phyloP scores from a whole-genome alignment of 495 filamentous ascomycete species.

The Thozetella sp. region DNA sequence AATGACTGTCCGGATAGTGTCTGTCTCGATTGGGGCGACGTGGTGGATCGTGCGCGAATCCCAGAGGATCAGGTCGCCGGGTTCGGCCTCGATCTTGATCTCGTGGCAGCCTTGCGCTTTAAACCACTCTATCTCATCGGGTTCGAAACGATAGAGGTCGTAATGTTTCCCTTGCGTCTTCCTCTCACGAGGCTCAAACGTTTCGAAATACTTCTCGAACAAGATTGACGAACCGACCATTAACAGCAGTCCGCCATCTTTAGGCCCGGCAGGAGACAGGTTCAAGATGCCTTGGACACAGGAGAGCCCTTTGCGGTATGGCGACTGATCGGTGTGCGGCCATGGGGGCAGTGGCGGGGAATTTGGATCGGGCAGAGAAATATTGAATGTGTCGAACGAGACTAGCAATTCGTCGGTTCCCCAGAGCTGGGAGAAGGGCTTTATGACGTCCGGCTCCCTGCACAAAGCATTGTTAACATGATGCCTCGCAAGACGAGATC shows the following conservation, averaged over 20 bases:
- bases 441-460: constrained; percentile 39
- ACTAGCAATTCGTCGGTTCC: constrained; percentile 42
- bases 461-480: too few species aligned
- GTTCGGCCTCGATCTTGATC: constrained; percentile 41
- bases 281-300: constrained; percentile 52
- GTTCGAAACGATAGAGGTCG: constrained; percentile 41
- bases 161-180: constrained; percentile 41
- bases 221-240: constrained; percentile 33
- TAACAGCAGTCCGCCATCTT: constrained; percentile 45
- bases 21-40: too few species aligned
- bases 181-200: constrained; percentile 28
- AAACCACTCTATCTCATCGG: constrained; percentile 39
- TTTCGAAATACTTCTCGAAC: constrained; percentile 34
- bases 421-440: constrained; percentile 41
- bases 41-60: constrained; percentile 42
- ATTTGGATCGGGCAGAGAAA: constrained; percentile 37
- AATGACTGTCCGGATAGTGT: too few species aligned
- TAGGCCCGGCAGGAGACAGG: constrained; percentile 38
- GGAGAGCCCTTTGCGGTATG: constrained; percentile 36
- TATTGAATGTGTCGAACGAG: constrained; percentile 46
- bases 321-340: constrained; percentile 50
- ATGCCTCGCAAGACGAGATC: too few species aligned
- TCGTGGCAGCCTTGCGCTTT: constrained; percentile 30
- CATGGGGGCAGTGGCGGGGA: constrained; percentile 41
- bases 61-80: constrained; percentile 44